phyloP scores from a whole-genome alignment of 1,284 basidiomycete genomes.

The Malassezia equina region DNA sequence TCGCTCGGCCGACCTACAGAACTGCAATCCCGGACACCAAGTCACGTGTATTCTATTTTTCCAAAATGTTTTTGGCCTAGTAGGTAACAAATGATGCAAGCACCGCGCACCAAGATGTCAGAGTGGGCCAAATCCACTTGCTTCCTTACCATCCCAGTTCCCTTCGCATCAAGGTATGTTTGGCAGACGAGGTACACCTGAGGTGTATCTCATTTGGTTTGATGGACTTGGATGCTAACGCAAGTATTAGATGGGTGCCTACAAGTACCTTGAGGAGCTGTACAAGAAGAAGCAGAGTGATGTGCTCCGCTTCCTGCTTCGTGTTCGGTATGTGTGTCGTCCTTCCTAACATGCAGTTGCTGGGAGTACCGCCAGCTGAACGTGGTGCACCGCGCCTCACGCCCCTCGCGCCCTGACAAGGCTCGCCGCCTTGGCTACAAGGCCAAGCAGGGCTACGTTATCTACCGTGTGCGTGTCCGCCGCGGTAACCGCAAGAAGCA shows the following conservation, averaged over 20 bases:
- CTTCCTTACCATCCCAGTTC: constrained; percentile 16
- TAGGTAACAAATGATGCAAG: background rate
- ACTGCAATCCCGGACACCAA: constrained; percentile 1
- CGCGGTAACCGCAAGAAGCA: constrained; percentile 99
- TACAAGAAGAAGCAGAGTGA: constrained; percentile 70
- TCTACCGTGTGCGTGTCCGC: constrained; percentile 95
- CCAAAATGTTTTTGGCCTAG: background rate
- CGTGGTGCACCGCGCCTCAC: constrained; percentile 93
- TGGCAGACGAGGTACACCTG: background rate
- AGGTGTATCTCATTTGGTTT: background rate
- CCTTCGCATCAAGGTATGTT: constrained; percentile 15
- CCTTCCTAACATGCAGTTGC: constrained; percentile 57
- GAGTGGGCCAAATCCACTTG: background rate
- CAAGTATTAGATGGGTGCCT: constrained; percentile 54
- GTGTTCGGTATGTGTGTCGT: constrained; percentile 65
- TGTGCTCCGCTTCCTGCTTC: constrained; percentile 94
- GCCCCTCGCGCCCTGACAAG: constrained; percentile 97
- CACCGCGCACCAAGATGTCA: background rate
- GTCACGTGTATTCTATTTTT: constrained; percentile 9
- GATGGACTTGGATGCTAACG: background rate
- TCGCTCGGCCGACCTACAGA: constrained; percentile 11
- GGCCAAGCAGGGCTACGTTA: constrained; percentile 96
- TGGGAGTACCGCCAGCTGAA: constrained; percentile 87
- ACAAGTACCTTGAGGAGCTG: constrained; percentile 95
- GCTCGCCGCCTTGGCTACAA: constrained; percentile 98